A percentile compares a stretch with the other conserved stretches of the same genome.
phyloP scores from a whole-genome alignment of 441 rosid species.

The Gossypium schwendimanii region DNA sequence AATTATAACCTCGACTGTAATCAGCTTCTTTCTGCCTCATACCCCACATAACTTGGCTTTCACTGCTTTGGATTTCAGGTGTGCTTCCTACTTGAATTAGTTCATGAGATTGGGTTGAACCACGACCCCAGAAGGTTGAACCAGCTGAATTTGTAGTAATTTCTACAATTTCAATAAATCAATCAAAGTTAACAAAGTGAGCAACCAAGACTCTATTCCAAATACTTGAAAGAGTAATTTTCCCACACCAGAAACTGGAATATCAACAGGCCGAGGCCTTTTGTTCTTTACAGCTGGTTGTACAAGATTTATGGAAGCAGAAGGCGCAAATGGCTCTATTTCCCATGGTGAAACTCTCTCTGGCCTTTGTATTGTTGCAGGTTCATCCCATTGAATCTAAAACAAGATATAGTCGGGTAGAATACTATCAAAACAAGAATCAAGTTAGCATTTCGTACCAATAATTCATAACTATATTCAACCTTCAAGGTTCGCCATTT shows the following conservation, averaged over 20 bases:
- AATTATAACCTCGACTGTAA: slow-evolving; percentile 21
- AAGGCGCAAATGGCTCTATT: slow-evolving; percentile 58
- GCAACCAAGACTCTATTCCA: background rate
- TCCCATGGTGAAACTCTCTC: slow-evolving; percentile 95
- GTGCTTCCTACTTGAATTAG: slow-evolving; percentile 28
- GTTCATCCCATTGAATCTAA: slow-evolving; percentile 93
- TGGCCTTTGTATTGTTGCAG: slow-evolving; percentile 65
- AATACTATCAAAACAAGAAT: slow-evolving; percentile 20
- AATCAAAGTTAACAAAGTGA: slow-evolving; percentile 6
- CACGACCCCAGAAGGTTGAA: slow-evolving; percentile 42
- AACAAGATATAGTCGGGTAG: slow-evolving; percentile 12
- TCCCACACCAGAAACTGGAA: slow-evolving; percentile 41
- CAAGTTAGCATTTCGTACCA: background rate
- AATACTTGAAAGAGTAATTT: background rate
- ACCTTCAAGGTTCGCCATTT: slow-evolving; percentile 89
- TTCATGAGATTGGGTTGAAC: slow-evolving; percentile 39
- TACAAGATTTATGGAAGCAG: slow-evolving; percentile 31
- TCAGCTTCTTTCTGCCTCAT: slow-evolving; percentile 36
- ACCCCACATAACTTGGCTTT: slow-evolving; percentile 35
- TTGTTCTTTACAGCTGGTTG: slow-evolving; percentile 54
- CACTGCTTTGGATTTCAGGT: slow-evolving; percentile 41
- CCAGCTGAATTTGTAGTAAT: slow-evolving; percentile 32
- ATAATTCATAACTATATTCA: slow-evolving; percentile 11
- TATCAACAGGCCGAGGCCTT: slow-evolving; percentile 57
- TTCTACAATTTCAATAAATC: slow-evolving; percentile 28